phyloP scores from a whole-genome alignment of 805 yeast genomes.

The Naumovozyma dairenensis region DNA sequence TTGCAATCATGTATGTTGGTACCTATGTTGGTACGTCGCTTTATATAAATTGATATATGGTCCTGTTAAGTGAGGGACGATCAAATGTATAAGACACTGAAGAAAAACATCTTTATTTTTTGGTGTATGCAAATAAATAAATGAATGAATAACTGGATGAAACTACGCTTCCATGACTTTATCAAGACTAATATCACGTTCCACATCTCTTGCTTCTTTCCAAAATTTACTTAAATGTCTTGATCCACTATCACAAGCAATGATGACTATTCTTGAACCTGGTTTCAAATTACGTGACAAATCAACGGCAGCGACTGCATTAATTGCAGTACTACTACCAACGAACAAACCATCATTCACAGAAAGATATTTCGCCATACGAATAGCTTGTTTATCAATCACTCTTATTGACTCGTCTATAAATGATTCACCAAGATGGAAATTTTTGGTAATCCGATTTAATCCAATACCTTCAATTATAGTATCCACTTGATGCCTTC shows the following conservation, averaged over 20 bases:
- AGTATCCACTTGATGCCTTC: slow-evolving; percentile 95
- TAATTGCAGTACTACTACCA: slow-evolving; percentile 90
- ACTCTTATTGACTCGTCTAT: slow-evolving; percentile 78
- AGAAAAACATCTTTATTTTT: too few relatives aligned
- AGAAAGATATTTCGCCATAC: slow-evolving; percentile 79
- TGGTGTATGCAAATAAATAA: too few relatives aligned
- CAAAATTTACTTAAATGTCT: slow-evolving; percentile 89
- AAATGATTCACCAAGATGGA: slow-evolving; percentile 54
- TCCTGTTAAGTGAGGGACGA: too few relatives aligned
- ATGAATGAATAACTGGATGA: too few relatives aligned
- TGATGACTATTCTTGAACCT: slow-evolving; percentile 65
- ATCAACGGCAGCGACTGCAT: slow-evolving; percentile 79
- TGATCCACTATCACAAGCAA: slow-evolving; percentile 88
- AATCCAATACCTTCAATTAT: slow-evolving; percentile 89
- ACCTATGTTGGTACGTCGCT: too few relatives aligned
- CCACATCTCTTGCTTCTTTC: slow-evolving; percentile 48
- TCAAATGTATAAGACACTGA: too few relatives aligned
- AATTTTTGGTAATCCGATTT: slow-evolving; percentile 77
- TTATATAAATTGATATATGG: too few relatives aligned
- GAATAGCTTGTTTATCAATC: slow-evolving; percentile 66
- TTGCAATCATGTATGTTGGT: too few relatives aligned
- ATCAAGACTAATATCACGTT: slow-evolving; percentile 26
- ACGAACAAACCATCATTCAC: slow-evolving; percentile 81
- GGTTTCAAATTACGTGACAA: slow-evolving; percentile 41
- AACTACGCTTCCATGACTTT: slow-evolving; percentile 29